Base-by-base conservation (phyloP, 192 early-diverging fungal genomes). In the Chytriomyces hyalinus region DNA sequence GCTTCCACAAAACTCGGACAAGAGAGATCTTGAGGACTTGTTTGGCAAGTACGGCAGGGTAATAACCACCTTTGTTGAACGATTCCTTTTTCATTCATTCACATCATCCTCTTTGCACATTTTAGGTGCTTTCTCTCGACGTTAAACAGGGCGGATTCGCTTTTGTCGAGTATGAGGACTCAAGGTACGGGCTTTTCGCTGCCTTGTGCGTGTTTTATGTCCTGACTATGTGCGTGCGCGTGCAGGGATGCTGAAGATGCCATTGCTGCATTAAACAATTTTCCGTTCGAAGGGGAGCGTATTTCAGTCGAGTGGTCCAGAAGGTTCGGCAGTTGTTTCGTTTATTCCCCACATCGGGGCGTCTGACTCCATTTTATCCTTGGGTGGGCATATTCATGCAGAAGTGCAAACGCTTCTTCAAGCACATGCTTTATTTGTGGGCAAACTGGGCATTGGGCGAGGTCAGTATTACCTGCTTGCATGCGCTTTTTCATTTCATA, bases 101-200 rank as follows among this genome's bases (percentile, higher is more conserved):
- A 47, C 26, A 64, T 71, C 36, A 46, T 57, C 47, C n/a, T 28
- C 15, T 48, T n/a, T 79, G n/a, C 66, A 22, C 48, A 6, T 26
- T 57, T 13, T 67, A 59, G 24, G 67, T 77, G 6, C 26, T 77
- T 13, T 65, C 69, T 20, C 67, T 85, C 24, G 86, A 88, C 44
- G 72, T 88, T 49, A 88, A 88, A 77, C 82, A 82, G 28, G 84
- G 84, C 57, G 87, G 87, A 7, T 88, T 83, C 67, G 87, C 87
- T 9, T 88, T 88, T 77, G 73, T 88, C 10, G 82, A 88, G 71
- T 87, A 78, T 66, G 84, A 65, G 64, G 74, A 76, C 61, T 8
- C 20, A 36, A 36, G 36, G 36, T 43, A 65, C 15, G 1, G 17
- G 43, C 43, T 79, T 79, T n/a, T 7, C 45, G 9, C 17, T 26